These are phyloP conservation scores for Syzygium malaccense DNA, from an alignment of 441 rosid species.

Conservation along the genomic window DNA sequence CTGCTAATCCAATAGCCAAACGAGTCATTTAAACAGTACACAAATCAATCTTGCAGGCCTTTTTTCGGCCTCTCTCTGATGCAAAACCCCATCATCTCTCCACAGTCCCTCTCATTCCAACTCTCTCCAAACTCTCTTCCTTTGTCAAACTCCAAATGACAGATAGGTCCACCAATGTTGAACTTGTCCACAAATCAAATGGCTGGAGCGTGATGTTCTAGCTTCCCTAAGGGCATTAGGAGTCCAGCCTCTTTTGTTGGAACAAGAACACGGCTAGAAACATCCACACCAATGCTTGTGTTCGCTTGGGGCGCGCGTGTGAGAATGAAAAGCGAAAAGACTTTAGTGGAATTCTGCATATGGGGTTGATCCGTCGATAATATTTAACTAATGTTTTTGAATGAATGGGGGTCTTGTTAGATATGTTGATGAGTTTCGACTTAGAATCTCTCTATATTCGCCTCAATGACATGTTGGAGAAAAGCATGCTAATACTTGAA, in stretches of 20 bases:
- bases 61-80: constrained; percentile 42
- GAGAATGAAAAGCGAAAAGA: neutral
- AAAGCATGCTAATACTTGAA: neutral
- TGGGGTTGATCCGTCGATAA: neutral
- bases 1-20: constrained; percentile 32
- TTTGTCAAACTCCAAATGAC: constrained; percentile 24
- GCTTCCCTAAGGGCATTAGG: neutral
- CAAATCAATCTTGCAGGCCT: constrained; percentile 46
- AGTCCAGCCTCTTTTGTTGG: neutral
- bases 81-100: constrained; percentile 62
- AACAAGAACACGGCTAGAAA: neutral
- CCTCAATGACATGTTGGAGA: neutral
- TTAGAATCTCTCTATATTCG: neutral
- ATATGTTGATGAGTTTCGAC: neutral
- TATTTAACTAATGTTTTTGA: neutral
- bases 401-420: neutral
- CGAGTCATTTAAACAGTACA: constrained; percentile 14
- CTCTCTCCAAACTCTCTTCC: constrained; percentile 9
- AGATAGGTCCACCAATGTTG: constrained; percentile 68
- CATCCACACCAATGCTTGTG: neutral
- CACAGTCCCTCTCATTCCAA: constrained; percentile 46
- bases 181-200: constrained; percentile 55
- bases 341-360: neutral
- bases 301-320: neutral
- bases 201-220: neutral